Base-by-base conservation (phyloP, 2,329 filamentous ascomycete species). In the Emydomyces testavorans region DNA sequence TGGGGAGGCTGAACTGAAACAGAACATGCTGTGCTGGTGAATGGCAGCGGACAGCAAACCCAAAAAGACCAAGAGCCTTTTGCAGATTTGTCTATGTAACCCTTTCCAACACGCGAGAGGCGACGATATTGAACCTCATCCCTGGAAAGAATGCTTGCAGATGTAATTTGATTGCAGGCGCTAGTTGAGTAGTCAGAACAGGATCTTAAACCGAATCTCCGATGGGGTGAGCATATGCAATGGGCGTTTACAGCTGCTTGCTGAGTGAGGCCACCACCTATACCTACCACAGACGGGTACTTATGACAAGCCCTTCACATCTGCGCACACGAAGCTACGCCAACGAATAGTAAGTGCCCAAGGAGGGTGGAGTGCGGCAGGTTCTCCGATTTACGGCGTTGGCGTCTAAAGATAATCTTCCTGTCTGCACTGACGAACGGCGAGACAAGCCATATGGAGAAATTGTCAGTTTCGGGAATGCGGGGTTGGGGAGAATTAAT, bases 101-200 rank as follows among this genome's bases (percentile, higher is more conserved):
- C 45, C 45, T 47, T 47, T 40, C 28, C 36, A 26, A 47, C 45
- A 47, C 36, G 45, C 45, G 36, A 47, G 35, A 46, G 45, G 28
- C 45, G 45, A 47, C 24, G 18, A 26, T 31, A 32, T 47, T 35
- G 26, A 31, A 16, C 45, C 29, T 40, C 18, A 40, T 39, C 45
- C 45, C 34, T 34, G 45, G 36, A 35, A 31, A 40, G 26, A 32
- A 47, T 47, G 45, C 45, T 36, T 47, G 45, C 45, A 47, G 28
- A 18, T 36, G 28, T 47, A 36, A 24, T 31, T 38, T 46, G 15
- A 31, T 29, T 11, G 23, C 21, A 18, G 24, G 15, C 4, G 38
- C 38, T 20, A 40, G 38, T 29, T 40, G 7, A 28, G 35, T n/a
- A n/a, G n/a, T n/a, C n/a, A n/a, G 40, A 40, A 47, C 45, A 40